Conservation (phyloP, 768 basidiomycete species). For the Gyrodon lividus region DNA sequence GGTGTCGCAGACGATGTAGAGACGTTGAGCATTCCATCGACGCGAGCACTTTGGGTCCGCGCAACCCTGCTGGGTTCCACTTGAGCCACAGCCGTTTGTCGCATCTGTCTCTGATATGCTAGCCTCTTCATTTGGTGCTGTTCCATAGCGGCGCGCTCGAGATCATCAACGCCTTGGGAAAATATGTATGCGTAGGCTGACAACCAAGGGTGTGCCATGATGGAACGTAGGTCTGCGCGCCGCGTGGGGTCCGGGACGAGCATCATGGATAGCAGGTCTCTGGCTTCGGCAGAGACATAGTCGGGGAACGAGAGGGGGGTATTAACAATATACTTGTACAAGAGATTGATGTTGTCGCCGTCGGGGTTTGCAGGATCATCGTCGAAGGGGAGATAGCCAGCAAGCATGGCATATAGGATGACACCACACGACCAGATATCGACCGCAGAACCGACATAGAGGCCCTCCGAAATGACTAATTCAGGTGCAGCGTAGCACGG, state of each 20-base stretch:
- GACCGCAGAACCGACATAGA: slow-evolving; percentile 95
- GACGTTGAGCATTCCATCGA: slow-evolving; percentile 41
- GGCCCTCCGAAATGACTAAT: slow-evolving; percentile 94
- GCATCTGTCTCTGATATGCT: slow-evolving; percentile 81
- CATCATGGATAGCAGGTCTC: slow-evolving; percentile 86
- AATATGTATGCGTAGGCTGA: slow-evolving; percentile 50
- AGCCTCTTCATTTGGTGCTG: slow-evolving; percentile 82
- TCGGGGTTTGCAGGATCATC: slow-evolving; percentile 99
- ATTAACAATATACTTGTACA: slow-evolving; percentile 98
- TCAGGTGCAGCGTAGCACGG: slow-evolving; percentile 99
- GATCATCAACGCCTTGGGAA: slow-evolving; percentile 67
- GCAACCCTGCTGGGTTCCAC: slow-evolving; percentile 33
- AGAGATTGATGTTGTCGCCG: slow-evolving; percentile 97
- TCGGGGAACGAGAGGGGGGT: slow-evolving; percentile 97
- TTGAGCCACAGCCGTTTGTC: slow-evolving; percentile 42
- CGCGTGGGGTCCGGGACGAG: slow-evolving; percentile 88
- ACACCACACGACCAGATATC: slow-evolving; percentile 98
- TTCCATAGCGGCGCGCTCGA: slow-evolving; percentile 79
- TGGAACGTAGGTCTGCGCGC: slow-evolving; percentile 69
- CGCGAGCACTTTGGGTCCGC: slow-evolving; percentile 56
- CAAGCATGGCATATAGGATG: slow-evolving; percentile 95
- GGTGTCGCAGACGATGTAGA: slow-evolving; percentile 34
- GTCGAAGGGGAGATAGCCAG: slow-evolving; percentile 97
- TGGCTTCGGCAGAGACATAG: slow-evolving; percentile 81
- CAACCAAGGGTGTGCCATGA: slow-evolving; percentile 93